Conservation (phyloP, 2,329 filamentous ascomycete species). For the Calonectria henricotiae region DNA sequence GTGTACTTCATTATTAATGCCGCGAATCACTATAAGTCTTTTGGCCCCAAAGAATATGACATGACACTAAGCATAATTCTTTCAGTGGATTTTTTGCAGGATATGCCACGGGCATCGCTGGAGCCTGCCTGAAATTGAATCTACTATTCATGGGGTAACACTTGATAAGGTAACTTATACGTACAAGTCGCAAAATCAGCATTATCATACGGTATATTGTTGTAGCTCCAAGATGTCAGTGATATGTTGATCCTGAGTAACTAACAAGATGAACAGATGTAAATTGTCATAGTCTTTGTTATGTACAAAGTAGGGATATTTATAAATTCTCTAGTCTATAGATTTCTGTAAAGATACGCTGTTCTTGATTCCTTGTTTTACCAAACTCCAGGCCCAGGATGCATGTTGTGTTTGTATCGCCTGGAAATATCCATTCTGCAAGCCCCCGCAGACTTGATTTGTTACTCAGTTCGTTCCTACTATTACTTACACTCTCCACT, state of each 20-base stretch:
- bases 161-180: background rate
- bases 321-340: constrained; percentile 3
- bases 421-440: background rate
- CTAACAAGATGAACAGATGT: background rate
- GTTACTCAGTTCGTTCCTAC: background rate
- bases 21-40: no score
- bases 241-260: constrained; percentile 1
- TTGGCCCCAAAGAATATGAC: no score
- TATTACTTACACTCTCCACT: background rate
- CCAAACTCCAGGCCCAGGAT: background rate
- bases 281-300: constrained; percentile 1
- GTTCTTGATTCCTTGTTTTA: background rate
- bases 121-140: background rate
- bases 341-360: background rate
- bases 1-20: no score
- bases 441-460: background rate
- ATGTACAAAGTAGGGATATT: background rate
- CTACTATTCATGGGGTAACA: background rate
- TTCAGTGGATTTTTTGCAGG: no score
- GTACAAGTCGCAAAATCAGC: background rate
- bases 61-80: no score
- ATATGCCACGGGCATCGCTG: no score
- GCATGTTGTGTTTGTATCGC: background rate
- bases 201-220: background rate
- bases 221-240: background rate